phyloP scores from a whole-genome alignment of 1,284 basidiomycete species.

The Pseudozyma sp. region DNA sequence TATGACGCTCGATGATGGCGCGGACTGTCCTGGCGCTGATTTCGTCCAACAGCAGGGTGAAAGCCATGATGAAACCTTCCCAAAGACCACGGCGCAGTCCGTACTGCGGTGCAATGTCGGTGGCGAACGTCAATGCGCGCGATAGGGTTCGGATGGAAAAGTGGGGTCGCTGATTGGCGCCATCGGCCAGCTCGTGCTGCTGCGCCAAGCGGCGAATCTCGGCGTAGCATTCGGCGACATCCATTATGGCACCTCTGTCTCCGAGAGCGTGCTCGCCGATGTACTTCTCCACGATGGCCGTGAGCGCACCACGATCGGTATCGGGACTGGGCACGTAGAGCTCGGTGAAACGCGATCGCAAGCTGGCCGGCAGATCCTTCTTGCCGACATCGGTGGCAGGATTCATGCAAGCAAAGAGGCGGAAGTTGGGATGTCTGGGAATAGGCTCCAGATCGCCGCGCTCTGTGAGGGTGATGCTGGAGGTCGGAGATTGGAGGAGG shows the following conservation, averaged over 20 bases:
- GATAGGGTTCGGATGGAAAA: conserved; percentile 97
- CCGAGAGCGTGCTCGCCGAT: conserved; percentile 85
- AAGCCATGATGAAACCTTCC: conserved; percentile 97
- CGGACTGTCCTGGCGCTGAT: conserved; percentile 80
- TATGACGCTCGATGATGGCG: conserved; percentile 79
- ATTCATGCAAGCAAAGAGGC: conserved; percentile 99
- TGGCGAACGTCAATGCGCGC: conserved; percentile 89
- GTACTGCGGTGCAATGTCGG: conserved; percentile 82
- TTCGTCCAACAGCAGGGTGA: conserved; percentile 90
- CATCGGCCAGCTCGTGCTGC: conserved; percentile 88
- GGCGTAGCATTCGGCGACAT: conserved; percentile 90
- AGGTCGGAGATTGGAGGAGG: conserved; percentile 83
- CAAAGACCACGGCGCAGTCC: conserved; percentile 84
- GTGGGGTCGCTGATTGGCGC: conserved; percentile 92
- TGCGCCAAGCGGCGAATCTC: conserved; percentile 84
- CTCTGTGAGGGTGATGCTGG: conserved; percentile 92
- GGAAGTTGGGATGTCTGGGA: conserved; percentile 91
- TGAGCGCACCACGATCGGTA: conserved; percentile 87
- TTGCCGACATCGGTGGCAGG: conserved; percentile 99
- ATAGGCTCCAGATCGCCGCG: conserved; percentile 91
- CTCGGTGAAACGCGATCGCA: conserved; percentile 93
- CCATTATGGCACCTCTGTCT: conserved; percentile 87
- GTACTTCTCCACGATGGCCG: conserved; percentile 89
- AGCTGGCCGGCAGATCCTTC: conserved; percentile 90
- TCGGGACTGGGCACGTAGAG: conserved; percentile 94